Evolutionary conservation across 352 stramenopile genomes (phyloP), one percentile per base, ranked within the genome.

Genomic region (Pythium phragmitis): DNA sequence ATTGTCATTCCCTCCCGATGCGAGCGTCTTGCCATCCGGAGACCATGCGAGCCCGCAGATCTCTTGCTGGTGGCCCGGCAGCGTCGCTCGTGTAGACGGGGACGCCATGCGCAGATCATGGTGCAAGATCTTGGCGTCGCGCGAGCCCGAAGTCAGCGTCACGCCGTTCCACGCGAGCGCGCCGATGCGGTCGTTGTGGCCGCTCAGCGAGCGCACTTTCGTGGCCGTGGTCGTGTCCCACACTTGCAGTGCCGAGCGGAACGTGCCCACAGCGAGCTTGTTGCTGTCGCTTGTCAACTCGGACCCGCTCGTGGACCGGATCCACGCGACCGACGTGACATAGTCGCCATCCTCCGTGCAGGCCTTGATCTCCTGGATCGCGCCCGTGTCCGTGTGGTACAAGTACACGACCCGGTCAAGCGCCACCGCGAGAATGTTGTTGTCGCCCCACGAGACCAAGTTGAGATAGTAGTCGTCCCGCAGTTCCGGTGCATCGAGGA

Each of bases 391-490:
- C 12, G 96, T 85, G 73, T 98, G 89, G 92, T 97, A 99, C 30
- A 99, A 78, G 73, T 98, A 99, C 36, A 99, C 94, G 33, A 81
- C 89, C 55, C 98, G 84, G 30, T 82, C 78, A 8, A 99, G 79
- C 19, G 94, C 96, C 3, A 99, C 93, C 1, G 96, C 96, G 28
- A 99, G 71, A 46, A 98, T 65, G 75, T 98, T 98, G 68, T 89
- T 96, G 50, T 80, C 69, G 54, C 91, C 89, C 97, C 97, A 99
- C 34, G 90, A 94, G 16, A 99, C 77, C 17, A 99, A 74, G 71
- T 99, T 99, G 34, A 99, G 72, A 68, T 99, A 98, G 77, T 98
- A 99, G 70, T 99, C 96, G 74, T 99, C 95, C 12, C 97, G 82
- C 26, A 99, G 73, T 53, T 98, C 94, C 0, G 96, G 96, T 8